A percentile compares a stretch with the other conserved stretches of the same genome.
Conservation (phyloP, 257 asterid species). For the Solanum clarkiae region DNA sequence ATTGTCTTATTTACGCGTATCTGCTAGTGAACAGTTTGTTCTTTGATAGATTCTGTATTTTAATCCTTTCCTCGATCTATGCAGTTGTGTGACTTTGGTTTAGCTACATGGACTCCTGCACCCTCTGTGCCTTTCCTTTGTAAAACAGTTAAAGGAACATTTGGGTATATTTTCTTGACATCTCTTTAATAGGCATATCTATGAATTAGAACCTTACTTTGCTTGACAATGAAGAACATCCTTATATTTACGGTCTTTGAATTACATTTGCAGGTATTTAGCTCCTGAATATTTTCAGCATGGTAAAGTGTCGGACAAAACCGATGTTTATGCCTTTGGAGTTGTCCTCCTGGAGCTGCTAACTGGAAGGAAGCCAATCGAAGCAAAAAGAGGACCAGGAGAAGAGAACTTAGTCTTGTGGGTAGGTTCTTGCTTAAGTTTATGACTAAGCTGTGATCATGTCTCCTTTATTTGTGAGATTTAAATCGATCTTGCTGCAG, state of each 20-base stretch:
- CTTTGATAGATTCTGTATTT: not conserved
- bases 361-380: slow-evolving; percentile 86
- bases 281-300: slow-evolving; percentile 97
- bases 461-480: not conserved
- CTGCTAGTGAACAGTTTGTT: not conserved
- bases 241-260: not conserved
- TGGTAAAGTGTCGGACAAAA: slow-evolving; percentile 85
- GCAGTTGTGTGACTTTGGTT: slow-evolving; percentile 86
- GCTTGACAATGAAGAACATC: not conserved
- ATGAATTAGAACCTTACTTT: not conserved
- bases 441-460: not conserved
- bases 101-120: slow-evolving; percentile 90
- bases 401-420: slow-evolving; percentile 78
- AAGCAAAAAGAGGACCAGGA: slow-evolving; percentile 69
- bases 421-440: slow-evolving; percentile 21
- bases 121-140: slow-evolving; percentile 88
- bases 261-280: slow-evolving; percentile 41
- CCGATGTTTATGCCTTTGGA: slow-evolving; percentile 86
- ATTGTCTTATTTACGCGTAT: slow-evolving; percentile 1
- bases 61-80: not conserved
- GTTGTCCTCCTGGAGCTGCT: slow-evolving; percentile 75
- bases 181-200: not conserved
- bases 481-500: too few relatives aligned
- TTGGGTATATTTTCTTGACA: slow-evolving; percentile 43
- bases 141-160: slow-evolving; percentile 90